A percentile compares a stretch with the other conserved stretches of the same genome.
These are phyloP conservation scores for Golovinomyces cichoracearum DNA, from an alignment of 2,329 filamentous ascomycete species.

Conservation along the genomic window DNA sequence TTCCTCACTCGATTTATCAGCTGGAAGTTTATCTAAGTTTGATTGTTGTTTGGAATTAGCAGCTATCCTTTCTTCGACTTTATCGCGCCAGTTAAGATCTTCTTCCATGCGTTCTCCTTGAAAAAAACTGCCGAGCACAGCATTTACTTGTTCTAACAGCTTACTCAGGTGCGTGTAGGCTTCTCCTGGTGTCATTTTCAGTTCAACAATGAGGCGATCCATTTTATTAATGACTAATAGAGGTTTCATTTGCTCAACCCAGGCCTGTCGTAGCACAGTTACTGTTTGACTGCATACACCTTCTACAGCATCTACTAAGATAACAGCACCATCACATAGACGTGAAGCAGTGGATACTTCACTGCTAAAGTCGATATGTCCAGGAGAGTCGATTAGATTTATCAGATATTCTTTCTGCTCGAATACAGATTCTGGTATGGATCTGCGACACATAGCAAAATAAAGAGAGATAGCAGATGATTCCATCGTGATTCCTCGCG, in stretches of 20 bases:
- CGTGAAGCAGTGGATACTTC: slow-evolving; percentile 91
- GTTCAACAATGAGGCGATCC: slow-evolving; percentile 75
- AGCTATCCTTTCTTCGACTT: slow-evolving; percentile 62
- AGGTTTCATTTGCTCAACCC: slow-evolving; percentile 86
- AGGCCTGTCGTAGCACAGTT: slow-evolving; percentile 79
- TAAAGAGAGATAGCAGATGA: slow-evolving; percentile 91
- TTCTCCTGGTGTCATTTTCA: slow-evolving; percentile 76
- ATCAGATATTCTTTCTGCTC: slow-evolving; percentile 74
- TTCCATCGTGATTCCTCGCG: slow-evolving; percentile 97
- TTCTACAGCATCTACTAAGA: slow-evolving; percentile 88
- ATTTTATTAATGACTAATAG: slow-evolving; percentile 96
- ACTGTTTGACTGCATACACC: slow-evolving; percentile 97
- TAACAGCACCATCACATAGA: slow-evolving; percentile 78
- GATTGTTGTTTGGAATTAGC: slow-evolving; percentile 38
- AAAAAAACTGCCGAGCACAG: slow-evolving; percentile 90
- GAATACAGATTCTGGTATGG: slow-evolving; percentile 38
- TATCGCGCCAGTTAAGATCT: slow-evolving; percentile 83
- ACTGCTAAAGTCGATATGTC: slow-evolving; percentile 95
- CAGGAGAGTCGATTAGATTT: slow-evolving; percentile 92
- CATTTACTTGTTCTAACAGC: slow-evolving; percentile 85
- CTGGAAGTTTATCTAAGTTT: slow-evolving; percentile 13
- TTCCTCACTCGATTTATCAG: slow-evolving; percentile 10
- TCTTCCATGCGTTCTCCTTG: slow-evolving; percentile 97
- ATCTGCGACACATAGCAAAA: slow-evolving; percentile 68
- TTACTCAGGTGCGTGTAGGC: slow-evolving; percentile 75